Evolutionary conservation across 371 early-diverging fungal genomes (phyloP).

Genomic region (Lichtheimia hyalospora): DNA sequence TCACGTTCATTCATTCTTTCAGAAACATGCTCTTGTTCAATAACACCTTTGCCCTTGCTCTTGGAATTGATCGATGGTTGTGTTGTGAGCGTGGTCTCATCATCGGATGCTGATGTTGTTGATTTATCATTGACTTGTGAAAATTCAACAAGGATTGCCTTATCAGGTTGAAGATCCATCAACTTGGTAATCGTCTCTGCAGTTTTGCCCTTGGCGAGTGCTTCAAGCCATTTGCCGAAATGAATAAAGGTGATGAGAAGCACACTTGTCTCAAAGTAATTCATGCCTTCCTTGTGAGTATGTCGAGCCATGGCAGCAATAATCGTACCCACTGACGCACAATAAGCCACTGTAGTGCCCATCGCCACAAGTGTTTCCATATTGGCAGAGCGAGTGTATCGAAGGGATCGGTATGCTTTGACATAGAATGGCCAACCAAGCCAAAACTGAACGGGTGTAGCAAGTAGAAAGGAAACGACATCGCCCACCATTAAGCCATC

Average conservation of each 20-base stretch:
- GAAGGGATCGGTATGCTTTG: constrained; percentile 55
- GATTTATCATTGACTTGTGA: background rate
- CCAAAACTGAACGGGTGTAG: constrained; percentile 62
- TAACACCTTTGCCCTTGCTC: background rate
- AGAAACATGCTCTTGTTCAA: constrained; percentile 12
- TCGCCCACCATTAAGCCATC: constrained; percentile 52
- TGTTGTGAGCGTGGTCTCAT: background rate
- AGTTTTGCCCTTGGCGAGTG: constrained; percentile 69
- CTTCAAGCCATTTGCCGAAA: constrained; percentile 72
- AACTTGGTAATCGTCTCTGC: constrained; percentile 69
- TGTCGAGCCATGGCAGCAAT: constrained; percentile 50
- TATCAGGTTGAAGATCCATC: constrained; percentile 69
- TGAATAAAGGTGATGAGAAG: constrained; percentile 69
- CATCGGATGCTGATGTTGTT: background rate
- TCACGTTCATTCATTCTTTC: constrained; percentile 29
- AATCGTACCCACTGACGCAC: constrained; percentile 56
- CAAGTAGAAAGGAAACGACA: constrained; percentile 48
- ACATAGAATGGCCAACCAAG: constrained; percentile 54
- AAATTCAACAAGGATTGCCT: constrained; percentile 49
- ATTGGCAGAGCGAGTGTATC: constrained; percentile 61
- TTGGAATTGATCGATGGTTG: background rate
- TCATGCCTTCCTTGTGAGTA: constrained; percentile 32
- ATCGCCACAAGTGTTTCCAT: constrained; percentile 73
- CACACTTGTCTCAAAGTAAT: constrained; percentile 70
- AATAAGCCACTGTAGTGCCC: constrained; percentile 69